A percentile compares a stretch with the other conserved stretches of the same genome.
Evolutionary conservation across 208 protist genomes (phyloP).

Genomic region (Polymyxa betae): DNA sequence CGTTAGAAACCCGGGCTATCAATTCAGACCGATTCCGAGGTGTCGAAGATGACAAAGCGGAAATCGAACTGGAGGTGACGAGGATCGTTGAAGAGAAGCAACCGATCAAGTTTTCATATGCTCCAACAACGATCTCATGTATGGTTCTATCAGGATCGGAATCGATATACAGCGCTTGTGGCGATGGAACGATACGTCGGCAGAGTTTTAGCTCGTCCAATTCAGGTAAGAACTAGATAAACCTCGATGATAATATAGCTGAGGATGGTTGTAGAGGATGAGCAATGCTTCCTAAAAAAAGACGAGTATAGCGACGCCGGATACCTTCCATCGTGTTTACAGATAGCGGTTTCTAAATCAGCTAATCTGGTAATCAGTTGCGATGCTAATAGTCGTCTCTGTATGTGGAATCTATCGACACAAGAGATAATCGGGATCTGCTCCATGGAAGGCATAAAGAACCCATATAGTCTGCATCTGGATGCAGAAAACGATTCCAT

Average conservation of each 20-base stretch:
- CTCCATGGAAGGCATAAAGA: not conserved
- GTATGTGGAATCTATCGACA: not conserved
- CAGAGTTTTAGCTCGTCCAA: not conserved
- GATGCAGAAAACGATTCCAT: not conserved
- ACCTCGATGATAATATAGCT: not conserved
- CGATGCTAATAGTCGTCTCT: not conserved
- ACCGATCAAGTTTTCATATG: slow-evolving; percentile 25
- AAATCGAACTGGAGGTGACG: not conserved
- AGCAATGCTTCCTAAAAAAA: not conserved
- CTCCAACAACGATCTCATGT: slow-evolving; percentile 18
- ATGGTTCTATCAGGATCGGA: not conserved
- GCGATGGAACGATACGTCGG: not conserved
- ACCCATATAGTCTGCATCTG: not conserved
- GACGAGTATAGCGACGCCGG: not conserved
- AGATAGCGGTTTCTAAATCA: not conserved
- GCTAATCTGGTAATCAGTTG: not conserved
- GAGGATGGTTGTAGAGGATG: not conserved
- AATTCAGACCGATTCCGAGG: not conserved
- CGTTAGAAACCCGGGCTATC: not conserved
- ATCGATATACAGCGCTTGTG: not conserved
- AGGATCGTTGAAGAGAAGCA: not conserved
- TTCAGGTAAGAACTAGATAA: not conserved
- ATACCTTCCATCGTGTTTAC: not conserved
- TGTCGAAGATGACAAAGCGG: not conserved
- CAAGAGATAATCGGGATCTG: not conserved